Evolutionary conservation across 31 red algal genomes (phyloP).

Genomic region (Pterothamnion heteromorphum): DNA sequence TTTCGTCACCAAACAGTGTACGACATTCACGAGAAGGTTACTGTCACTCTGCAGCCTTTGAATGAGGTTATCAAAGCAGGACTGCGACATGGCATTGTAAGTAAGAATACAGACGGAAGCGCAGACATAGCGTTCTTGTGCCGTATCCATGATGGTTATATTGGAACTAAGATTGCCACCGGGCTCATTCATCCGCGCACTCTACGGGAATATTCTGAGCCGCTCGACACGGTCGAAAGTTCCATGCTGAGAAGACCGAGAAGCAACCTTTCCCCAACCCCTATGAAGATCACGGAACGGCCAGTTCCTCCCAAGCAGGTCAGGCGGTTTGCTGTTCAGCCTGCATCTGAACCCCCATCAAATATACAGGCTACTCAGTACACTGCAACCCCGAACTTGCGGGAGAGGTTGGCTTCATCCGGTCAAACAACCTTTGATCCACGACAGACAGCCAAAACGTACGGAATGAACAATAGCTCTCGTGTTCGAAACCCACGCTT

Average conservation of each 20-base stretch:
- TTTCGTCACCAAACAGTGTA: conserved; percentile 92
- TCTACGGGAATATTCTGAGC: conserved; percentile 58
- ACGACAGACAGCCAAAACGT: conserved; percentile 1
- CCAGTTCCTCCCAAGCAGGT: conserved; percentile 12
- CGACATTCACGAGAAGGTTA: conserved; percentile 48
- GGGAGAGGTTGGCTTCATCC: neutral
- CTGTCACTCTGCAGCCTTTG: conserved; percentile 52
- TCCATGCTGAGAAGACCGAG: conserved; percentile 32
- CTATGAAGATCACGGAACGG: neutral
- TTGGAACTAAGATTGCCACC: conserved; percentile 54
- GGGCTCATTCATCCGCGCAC: conserved; percentile 54
- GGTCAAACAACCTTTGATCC: conserved; percentile 49
- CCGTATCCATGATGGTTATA: neutral
- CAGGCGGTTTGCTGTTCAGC: conserved; percentile 52
- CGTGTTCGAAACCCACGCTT: no score
- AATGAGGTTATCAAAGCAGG: conserved; percentile 18
- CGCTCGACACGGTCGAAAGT: conserved; percentile 52
- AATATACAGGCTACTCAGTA: neutral
- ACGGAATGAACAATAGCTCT: conserved; percentile 15
- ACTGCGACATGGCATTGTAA: conserved; percentile 50
- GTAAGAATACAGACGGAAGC: conserved; percentile 16
- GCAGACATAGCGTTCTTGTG: conserved; percentile 57
- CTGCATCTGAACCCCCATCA: no score
- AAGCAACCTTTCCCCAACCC: conserved; percentile 5
- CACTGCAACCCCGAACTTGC: neutral